phyloP scores from a whole-genome alignment of 305 asterid genomes.

The Petunia hybrid region DNA sequence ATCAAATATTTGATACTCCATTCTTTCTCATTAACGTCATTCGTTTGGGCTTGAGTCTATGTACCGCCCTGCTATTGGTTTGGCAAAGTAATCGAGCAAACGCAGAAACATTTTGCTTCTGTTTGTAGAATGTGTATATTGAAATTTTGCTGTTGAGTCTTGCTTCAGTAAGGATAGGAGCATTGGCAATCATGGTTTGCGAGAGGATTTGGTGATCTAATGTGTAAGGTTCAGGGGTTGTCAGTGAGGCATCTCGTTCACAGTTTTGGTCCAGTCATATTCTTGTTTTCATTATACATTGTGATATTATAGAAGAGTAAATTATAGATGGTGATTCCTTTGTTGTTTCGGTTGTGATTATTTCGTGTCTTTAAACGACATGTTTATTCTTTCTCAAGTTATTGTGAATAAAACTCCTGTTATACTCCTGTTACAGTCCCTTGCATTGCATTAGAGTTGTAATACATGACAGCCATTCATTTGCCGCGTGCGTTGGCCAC shows the following conservation, averaged over 20 bases:
- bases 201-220: slow-evolving; percentile 20
- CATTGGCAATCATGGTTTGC: slow-evolving; percentile 20
- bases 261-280: slow-evolving; percentile 35
- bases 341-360: slow-evolving; percentile 10
- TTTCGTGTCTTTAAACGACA: neutral
- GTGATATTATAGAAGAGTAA: slow-evolving; percentile 23
- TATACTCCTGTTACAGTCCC: neutral
- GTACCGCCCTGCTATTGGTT: slow-evolving; percentile 26
- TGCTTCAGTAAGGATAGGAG: slow-evolving; percentile 21
- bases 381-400: neutral
- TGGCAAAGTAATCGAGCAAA: slow-evolving; percentile 29
- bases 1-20: slow-evolving; percentile 23
- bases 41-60: slow-evolving; percentile 29
- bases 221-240: slow-evolving; percentile 33
- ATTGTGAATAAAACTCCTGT: neutral
- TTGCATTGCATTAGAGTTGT: neutral
- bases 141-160: slow-evolving; percentile 11
- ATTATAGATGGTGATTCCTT: slow-evolving; percentile 22
- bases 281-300: slow-evolving; percentile 13
- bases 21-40: slow-evolving; percentile 31
- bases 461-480: neutral
- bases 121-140: slow-evolving; percentile 34
- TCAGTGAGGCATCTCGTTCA: slow-evolving; percentile 27
- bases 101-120: neutral
- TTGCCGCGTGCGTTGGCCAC: neutral